Evolutionary conservation across 768 basidiomycete genomes (phyloP).

Genomic region (Agrocybe chaxingu): DNA sequence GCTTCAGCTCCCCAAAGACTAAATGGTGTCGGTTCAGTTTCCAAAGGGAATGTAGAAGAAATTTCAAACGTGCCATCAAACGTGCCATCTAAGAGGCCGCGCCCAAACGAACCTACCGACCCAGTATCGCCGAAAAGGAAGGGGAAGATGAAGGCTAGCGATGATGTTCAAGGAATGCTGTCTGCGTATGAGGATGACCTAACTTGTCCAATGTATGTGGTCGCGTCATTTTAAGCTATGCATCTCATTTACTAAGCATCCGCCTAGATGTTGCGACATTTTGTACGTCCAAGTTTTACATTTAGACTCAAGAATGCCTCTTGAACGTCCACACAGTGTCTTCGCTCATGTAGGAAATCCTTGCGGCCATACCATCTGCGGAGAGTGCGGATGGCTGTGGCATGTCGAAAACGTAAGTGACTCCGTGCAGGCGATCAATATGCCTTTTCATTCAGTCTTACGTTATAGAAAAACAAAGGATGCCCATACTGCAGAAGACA

Average conservation of each 20-base stretch:
- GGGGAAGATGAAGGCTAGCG: conserved; percentile 39
- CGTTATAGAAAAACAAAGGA: conserved; percentile 30
- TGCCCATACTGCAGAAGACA: conserved; percentile 62
- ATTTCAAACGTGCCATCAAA: conserved; percentile 7
- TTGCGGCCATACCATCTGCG: conserved; percentile 75
- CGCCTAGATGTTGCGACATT: conserved; percentile 63
- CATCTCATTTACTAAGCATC: conserved; percentile 8
- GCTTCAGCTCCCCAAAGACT: conserved; percentile 1
- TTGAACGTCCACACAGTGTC: conserved; percentile 34
- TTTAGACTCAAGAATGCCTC: conserved; percentile 2
- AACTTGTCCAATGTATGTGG: conserved; percentile 68
- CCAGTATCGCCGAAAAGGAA: conserved; percentile 25
- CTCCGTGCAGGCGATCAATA: not conserved
- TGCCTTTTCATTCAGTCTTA: conserved; percentile 9
- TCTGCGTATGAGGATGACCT: conserved; percentile 60
- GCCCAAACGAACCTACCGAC: conserved; percentile 8
- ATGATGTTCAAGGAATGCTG: conserved; percentile 27
- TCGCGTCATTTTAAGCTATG: not conserved
- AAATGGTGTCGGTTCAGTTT: not conserved
- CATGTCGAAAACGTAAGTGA: conserved; percentile 45
- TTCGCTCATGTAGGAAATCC: conserved; percentile 63
- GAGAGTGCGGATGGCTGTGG: conserved; percentile 65
- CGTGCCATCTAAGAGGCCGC: conserved; percentile 14
- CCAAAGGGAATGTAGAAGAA: not conserved
- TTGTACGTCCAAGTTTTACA: conserved; percentile 43